Evolutionary conservation across 2,329 filamentous ascomycete genomes (phyloP), one percentile per base, ranked within the genome.

Genomic region (Clonostachys rosea): DNA sequence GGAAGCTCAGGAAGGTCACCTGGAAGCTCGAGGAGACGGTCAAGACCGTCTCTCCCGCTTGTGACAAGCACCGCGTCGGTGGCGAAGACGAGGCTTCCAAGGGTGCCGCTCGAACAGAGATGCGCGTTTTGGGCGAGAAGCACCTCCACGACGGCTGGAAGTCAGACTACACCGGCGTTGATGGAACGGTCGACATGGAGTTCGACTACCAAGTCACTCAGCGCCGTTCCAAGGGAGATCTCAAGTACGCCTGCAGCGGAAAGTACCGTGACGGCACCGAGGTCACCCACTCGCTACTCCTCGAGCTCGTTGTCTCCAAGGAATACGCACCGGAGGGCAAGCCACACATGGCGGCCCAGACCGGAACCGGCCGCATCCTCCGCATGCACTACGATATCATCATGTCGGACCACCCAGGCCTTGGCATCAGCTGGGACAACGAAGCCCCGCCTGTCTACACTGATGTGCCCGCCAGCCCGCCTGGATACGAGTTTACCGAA

Each of bases 341-440:
- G 63, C 75, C 78, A 2, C 68, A 73, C 46, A 74, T 90, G 44
- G 79, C 89, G 43, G 91, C 89, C 1, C 90, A 91, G 44, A 96
- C 92, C 0, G 92, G 92, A 50, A 87, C 91, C 3, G 94, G 92
- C 1, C 83, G 92, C 53, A 92, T 97, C 45, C 75, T 99, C 50
- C 81, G 92, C 54, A 96, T 96, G 79, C 89, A 95, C 64, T 97
- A 96, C 72, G 83, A 81, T 57, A 76, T 94, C 46, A 74, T 83
- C 48, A 78, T 97, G 47, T 96, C 91, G 5, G 87, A 95, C 69
- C 81, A 89, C 50, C 81, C 81, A 17, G 92, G 92, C 16, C 79
- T 96, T 62, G 91, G 92, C 44, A 91, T 99, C 58, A 89, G 87
- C 56, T 99, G 94, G 92, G 92, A 97, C 57, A 92, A 96, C 68